Evolutionary conservation across 176 grass and related monocot genomes (phyloP), one percentile per base, ranked within the genome.

Genomic region (Stipa capillata): DNA sequence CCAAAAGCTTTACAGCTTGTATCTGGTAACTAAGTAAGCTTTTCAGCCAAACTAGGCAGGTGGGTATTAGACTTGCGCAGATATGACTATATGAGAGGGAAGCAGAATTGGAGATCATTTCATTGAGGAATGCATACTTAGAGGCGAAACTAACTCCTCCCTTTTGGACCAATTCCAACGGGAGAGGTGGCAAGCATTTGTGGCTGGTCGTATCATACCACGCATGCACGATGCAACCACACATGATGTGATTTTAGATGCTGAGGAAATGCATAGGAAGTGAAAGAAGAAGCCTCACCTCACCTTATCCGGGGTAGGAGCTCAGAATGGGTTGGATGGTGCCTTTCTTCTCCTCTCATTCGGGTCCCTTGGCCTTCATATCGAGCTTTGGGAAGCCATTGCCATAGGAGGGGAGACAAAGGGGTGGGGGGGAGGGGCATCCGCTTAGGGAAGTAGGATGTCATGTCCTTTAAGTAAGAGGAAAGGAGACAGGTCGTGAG

Each of bases 1-100:
- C 54, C 56, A 52, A 14, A 8, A 65, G 17, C 64, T 85, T 82
- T 81, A 62, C 82, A 81, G 82, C 82, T 85, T 36, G 76, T 54
- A 32, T 41, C 71, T 72, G 40, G 62, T 70, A 62, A 56, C 74
- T 34, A 63, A 55, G n/a, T 36, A 89, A 85, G 63, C 64, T 64
- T 72, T 71, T 77, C 71, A 62, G 82, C 44, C 67, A 53, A 80
- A 39, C 50, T 51, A 51, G 39, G 50, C 49, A n/a, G 43, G 58
- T 79, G 68, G 81, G 76, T 88, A 50, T 4, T 43, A 36, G 69
- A 66, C 75, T 21, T 52, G 63, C 61, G 27, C 51, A 24, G n/a
- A 42, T 55, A 48, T 70, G 27, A 14, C 56, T 33, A 15, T 59
- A 37, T 11, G 11, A 48, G 83, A 12, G 1, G 12, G 76, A 58